Percentiles rank a stretch among this genome's conserved stretches.
phyloP scores from a whole-genome alignment of 148 eudicot species.

The Fallopia convolvulus region DNA sequence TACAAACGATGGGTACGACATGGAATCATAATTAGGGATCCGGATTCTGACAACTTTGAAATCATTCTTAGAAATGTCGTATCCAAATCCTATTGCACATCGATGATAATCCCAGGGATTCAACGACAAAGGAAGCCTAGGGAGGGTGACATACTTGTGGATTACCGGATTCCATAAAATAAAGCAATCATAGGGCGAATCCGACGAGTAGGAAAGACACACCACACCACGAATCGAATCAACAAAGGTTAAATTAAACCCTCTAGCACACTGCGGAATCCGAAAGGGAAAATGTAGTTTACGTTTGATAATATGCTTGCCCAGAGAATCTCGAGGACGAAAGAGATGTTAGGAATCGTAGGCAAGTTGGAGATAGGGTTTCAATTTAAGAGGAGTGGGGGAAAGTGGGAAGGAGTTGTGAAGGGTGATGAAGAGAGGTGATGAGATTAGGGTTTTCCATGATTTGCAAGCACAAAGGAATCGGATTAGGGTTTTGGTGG shows the following conservation, averaged over 20 bases:
- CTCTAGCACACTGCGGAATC: too few relatives aligned
- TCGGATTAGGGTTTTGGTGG: not conserved
- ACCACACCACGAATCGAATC: too few relatives aligned
- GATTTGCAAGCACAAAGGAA: not conserved
- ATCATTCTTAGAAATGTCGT: not conserved
- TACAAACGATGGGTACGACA: too few relatives aligned
- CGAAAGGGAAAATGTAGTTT: not conserved
- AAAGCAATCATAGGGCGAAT: too few relatives aligned
- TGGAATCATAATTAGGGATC: not conserved
- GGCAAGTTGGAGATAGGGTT: not conserved
- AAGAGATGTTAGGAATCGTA: not conserved
- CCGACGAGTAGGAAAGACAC: too few relatives aligned
- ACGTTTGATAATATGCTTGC: too few relatives aligned
- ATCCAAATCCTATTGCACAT: too few relatives aligned
- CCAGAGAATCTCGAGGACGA: not conserved
- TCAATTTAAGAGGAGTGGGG: not conserved
- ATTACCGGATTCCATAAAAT: too few relatives aligned
- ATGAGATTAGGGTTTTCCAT: not conserved
- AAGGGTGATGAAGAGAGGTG: not conserved
- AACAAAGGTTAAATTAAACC: too few relatives aligned
- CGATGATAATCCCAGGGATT: too few relatives aligned
- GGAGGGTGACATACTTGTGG: too few relatives aligned
- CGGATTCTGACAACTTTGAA: not conserved
- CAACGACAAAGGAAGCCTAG: too few relatives aligned
- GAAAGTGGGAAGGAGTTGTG: not conserved